Percentiles rank a stretch among this genome's conserved stretches.
phyloP scores from a whole-genome alignment of 371 early-diverging fungal genomes.

The Cokeromyces recurvatus region DNA sequence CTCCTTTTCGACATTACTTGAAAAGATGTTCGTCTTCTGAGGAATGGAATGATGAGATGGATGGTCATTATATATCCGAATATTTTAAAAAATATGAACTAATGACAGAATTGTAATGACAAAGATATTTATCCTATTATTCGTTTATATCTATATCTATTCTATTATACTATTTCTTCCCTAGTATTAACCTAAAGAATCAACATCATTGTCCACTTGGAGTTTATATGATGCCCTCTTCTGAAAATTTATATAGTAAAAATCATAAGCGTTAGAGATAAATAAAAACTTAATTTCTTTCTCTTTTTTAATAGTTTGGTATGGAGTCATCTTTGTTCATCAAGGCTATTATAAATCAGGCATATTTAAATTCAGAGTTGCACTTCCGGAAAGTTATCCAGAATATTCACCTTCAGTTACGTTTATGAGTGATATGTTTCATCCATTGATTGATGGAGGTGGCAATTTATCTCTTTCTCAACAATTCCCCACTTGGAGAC shows the following conservation, averaged over 20 bases:
- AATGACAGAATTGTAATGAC: conserved; percentile 45
- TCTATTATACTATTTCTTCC: too few species aligned
- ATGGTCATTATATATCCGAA: too few species aligned
- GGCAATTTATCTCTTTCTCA: conserved; percentile 68
- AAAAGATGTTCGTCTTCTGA: conserved; percentile 8
- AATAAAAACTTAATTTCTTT: neutral
- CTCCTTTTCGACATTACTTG: conserved; percentile 7
- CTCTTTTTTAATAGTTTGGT: conserved; percentile 58
- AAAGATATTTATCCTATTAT: too few species aligned
- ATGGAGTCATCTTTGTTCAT: conserved; percentile 83
- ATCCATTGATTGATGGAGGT: conserved; percentile 84
- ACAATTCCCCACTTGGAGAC: conserved; percentile 80
- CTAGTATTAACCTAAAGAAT: conserved; percentile 71
- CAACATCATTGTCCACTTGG: conserved; percentile 81
- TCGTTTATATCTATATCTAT: too few species aligned
- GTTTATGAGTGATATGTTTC: conserved; percentile 90
- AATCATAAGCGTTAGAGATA: too few species aligned
- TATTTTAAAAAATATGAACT: conserved; percentile 44
- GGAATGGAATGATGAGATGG: conserved; percentile 16
- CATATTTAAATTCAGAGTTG: conserved; percentile 88
- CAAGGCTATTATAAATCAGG: conserved; percentile 90
- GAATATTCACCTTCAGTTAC: conserved; percentile 79
- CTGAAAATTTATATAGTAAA: conserved; percentile 69
- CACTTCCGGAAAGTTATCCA: conserved; percentile 88
- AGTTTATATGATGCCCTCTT: conserved; percentile 83